Evolutionary conservation across 345 rosid genomes (phyloP).

Genomic region (Reutealis trisperma): DNA sequence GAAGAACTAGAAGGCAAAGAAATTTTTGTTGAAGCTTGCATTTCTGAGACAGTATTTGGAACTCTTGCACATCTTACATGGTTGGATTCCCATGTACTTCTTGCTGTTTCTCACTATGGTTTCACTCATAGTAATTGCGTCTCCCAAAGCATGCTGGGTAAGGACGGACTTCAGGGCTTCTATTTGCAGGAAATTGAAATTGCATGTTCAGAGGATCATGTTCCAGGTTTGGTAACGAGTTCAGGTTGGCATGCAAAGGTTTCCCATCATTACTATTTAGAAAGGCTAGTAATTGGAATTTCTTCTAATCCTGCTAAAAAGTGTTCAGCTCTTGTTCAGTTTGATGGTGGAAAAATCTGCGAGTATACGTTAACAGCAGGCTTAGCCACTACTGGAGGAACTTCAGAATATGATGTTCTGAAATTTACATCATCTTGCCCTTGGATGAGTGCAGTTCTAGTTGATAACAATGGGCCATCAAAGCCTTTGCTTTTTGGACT

Average conservation of each 20-base stretch:
- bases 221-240: slow-evolving; percentile 55
- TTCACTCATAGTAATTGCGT: slow-evolving; percentile 43
- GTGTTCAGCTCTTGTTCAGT: slow-evolving; percentile 74
- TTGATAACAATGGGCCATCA: slow-evolving; percentile 35
- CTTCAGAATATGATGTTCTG: slow-evolving; percentile 33
- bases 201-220: slow-evolving; percentile 63
- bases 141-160: slow-evolving; percentile 28
- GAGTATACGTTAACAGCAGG: slow-evolving; percentile 57
- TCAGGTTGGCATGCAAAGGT: slow-evolving; percentile 78
- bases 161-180: slow-evolving; percentile 54
- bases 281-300: slow-evolving; percentile 55
- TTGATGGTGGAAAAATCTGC: slow-evolving; percentile 68
- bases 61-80: slow-evolving; percentile 70
- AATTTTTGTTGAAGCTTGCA: slow-evolving; percentile 55
- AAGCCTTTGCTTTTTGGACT: slow-evolving; percentile 76
- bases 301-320: slow-evolving; percentile 61
- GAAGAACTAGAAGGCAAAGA: slow-evolving; percentile 83
- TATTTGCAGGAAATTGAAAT: slow-evolving; percentile 75
- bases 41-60: slow-evolving; percentile 53
- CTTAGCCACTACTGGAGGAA: slow-evolving; percentile 33
- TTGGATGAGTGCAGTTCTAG: slow-evolving; percentile 67
- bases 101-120: slow-evolving; percentile 68
- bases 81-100: slow-evolving; percentile 69
- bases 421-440: slow-evolving; percentile 68
- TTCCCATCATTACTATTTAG: slow-evolving; percentile 47